Base-by-base conservation (phyloP, 2,329 filamentous ascomycete species). In the Orbilia oligospora region DNA sequence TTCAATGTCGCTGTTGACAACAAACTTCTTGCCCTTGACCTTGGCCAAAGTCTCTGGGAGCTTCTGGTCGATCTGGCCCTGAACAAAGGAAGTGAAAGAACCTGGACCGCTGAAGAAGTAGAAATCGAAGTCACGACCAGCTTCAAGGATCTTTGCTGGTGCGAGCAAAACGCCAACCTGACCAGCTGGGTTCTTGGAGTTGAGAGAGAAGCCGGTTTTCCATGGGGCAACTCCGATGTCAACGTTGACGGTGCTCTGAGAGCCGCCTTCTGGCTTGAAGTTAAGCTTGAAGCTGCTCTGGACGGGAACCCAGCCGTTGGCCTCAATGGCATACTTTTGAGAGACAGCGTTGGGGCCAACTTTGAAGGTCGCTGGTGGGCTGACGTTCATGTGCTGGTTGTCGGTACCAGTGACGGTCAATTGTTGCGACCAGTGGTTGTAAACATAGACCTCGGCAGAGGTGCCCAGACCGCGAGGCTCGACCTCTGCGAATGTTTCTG, bases 81-180 rank as follows among this genome's bases (percentile, higher is more conserved):
- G 67, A 18, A 71, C 67, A 33, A 77, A 71, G 12, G 46, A 33
- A 5, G 73, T 67, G 44, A 77, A 64, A 22, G 66, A 20, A 20
- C 67, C 73, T 3, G 58, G 66, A 1, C 67, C 67, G 67, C 58
- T 71, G 61, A 71, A 61, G 61, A 77, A 63, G 51, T 77, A 38
- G 73, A 71, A 67, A 20, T 77, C 73, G 24, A 77, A 77, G 51
- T 77, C 73, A 18, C 67, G 73, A 38, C 73, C 73, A 18, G 49
- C 61, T 30, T 77, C 73, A n/a, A 77, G 67, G 36, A 76, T 76
- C 58, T 76, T 76, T 27, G 72, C 72, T 38, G 73, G 73, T 16
- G 73, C 73, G 49, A 71, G 66, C 66, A 76, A 53, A 53, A 76
- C 58, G 5, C 66, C 72, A 18, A 58, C 48, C 24, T 76, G 66